Base-by-base conservation (phyloP, 345 rosid genomes). In the Eutrema heterophyllum region DNA sequence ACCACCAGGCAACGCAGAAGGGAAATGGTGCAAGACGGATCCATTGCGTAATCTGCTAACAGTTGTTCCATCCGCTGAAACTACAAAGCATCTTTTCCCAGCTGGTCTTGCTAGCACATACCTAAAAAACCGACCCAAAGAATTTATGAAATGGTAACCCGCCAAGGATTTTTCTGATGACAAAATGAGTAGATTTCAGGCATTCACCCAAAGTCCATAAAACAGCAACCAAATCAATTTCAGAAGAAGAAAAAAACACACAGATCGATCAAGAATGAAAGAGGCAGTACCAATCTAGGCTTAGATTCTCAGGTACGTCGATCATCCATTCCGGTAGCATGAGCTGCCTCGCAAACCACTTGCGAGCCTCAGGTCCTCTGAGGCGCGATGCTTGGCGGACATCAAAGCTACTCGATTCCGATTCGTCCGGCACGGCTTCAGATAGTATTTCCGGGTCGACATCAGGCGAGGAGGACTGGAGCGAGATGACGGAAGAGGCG, bases 311-410 rank as follows among this genome's bases (percentile, higher is more conserved):
- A 41, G 98, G 98, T 35, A 91, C 86, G 77, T 91, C 97, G 80
- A 94, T 91, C 90, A 91, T 94, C 97, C 98, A 94, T 68, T 91
- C 98, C 2, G 90, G 98, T 16, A 89, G 87, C 97, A 91, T 89
- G 30, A 94, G 78, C 88, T 89, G 96, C n/a, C 77, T 81, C 0
- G 98, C 95, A 75, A 94, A 91, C 90, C 88, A 91, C 67, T 86
- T 87, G 45, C 97, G 91, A 62, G 83, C 88, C 58, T 89, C 90
- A 0, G 84, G 82, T 67, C 97, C 95, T 87, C 79, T 84, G 29
- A 89, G 88, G 68, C 61, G 89, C 53, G 95, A 87, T 64, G 96
- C 91, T 27, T 82, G 88, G 6, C 86, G 82, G 65, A 89, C 78
- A 53, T 87, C 86, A 41, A 91, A 77, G 70, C 83, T 88, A 57